Conservation (phyloP, 148 eudicot genomes). For the Rhododendron vialii region DNA sequence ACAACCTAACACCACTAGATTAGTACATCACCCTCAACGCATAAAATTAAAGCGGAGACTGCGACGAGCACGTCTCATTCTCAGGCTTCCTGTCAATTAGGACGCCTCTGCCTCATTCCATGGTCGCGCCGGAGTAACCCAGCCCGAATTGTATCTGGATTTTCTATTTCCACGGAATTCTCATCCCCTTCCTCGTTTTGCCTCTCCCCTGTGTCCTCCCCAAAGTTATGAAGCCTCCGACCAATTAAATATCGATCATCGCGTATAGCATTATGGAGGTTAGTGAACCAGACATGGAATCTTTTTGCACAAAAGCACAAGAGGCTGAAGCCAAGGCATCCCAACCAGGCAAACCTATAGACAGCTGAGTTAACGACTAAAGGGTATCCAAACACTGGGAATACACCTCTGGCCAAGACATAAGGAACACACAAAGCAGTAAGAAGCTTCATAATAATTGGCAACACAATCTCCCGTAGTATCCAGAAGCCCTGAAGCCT, state of each 20-base stretch:
- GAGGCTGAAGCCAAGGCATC: slow-evolving; percentile 69
- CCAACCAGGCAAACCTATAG: slow-evolving; percentile 93
- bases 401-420: slow-evolving; percentile 80
- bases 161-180: slow-evolving; percentile 17
- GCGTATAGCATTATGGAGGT: slow-evolving; percentile 91
- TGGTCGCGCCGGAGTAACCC: slow-evolving; percentile 19
- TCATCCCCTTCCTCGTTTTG: slow-evolving; percentile 11
- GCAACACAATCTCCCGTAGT: slow-evolving; percentile 83
- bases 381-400: slow-evolving; percentile 85
- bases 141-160: slow-evolving; percentile 16
- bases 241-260: slow-evolving; percentile 93
- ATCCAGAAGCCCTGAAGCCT: slow-evolving; percentile 88
- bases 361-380: slow-evolving; percentile 87
- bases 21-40: neutral
- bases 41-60: neutral
- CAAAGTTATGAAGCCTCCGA: slow-evolving; percentile 86
- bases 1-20: slow-evolving; percentile 1
- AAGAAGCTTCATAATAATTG: slow-evolving; percentile 78
- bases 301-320: slow-evolving; percentile 80
- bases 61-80: neutral
- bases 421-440: slow-evolving; percentile 96
- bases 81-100: slow-evolving; percentile 40
- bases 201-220: slow-evolving; percentile 39
- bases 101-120: slow-evolving; percentile 68
- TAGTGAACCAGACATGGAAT: slow-evolving; percentile 97